phyloP scores from a whole-genome alignment of 2,329 filamentous ascomycete genomes.

The Blumeria graminis region DNA sequence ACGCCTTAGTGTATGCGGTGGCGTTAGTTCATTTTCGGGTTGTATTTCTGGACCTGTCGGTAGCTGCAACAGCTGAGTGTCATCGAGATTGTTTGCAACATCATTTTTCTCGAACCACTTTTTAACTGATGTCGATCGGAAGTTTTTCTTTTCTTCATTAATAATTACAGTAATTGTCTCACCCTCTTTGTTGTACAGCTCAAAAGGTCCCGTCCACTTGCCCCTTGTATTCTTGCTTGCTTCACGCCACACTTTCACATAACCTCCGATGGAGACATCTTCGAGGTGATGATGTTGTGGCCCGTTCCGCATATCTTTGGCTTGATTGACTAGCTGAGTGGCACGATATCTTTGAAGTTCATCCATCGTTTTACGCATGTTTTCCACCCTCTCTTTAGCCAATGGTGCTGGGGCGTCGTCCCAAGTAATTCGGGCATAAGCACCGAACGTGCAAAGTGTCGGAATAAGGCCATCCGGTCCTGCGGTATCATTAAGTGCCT shows the following conservation, averaged over 20 bases:
- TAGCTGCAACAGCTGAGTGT: too few species aligned
- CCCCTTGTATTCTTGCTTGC: neutral
- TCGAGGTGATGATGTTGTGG: neutral
- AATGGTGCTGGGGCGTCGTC: neutral
- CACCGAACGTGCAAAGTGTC: neutral
- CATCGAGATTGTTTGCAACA: too few species aligned
- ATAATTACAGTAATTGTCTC: neutral
- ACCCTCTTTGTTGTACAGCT: neutral
- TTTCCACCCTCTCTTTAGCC: neutral
- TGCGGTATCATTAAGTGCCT: neutral
- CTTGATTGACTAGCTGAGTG: too few species aligned
- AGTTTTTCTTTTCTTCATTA: neutral
- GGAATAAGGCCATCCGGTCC: neutral
- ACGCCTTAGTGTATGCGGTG: neutral
- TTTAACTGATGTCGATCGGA: neutral
- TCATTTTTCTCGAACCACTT: too few species aligned
- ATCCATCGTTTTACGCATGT: too few species aligned
- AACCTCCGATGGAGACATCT: neutral
- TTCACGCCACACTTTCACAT: neutral
- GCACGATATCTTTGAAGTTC: too few species aligned
- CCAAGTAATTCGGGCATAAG: neutral
- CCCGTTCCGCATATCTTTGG: too few species aligned
- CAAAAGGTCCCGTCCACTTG: neutral
- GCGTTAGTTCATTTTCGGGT: neutral
- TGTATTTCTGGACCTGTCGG: neutral